Evolutionary conservation across 139 green algal species (phyloP), one percentile per base, ranked within the genome.

Genomic region (Chlorella sp.): DNA sequence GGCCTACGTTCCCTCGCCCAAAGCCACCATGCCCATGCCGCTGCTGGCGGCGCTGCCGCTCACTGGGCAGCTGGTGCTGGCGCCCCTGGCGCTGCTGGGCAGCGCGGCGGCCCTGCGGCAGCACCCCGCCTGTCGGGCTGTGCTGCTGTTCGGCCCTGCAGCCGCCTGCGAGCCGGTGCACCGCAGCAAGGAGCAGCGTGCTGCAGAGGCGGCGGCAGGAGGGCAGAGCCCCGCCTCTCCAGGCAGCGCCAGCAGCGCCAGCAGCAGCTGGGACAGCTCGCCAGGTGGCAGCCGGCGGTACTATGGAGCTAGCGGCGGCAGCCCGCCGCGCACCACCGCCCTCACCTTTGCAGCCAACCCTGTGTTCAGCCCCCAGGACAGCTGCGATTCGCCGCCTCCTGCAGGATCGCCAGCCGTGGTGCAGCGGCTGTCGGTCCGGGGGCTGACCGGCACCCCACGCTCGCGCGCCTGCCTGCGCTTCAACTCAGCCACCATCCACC

Each of bases 41-140:
- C 60, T 88, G 46, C 41, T 88, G 48, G 68, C 81, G 7, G 60
- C 73, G 1, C 54, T 88, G 41, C 72, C 58, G n/a, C 56, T 88
- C n/a, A 51, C 56, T 4, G 11, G n/a, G 9, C 24, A 41, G 44
- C 65, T 83, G 65, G n/a, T 72, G 58, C 67, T 89, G 51, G 54
- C 58, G 20, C 68, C 70, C 11, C 28, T 56, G n/a, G 81, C 80
- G 28, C 56, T 80, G n/a, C 69, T 56, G 38, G 36, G 36, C 26
- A 40, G 32, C 2, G 16, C 74, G n/a, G 44, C 58, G 11, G 70
- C 70, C 3, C 76, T 88, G n/a, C 64, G 46, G 43, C 43, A 80
- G 78, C 70, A 68, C 38, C 43, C 32, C 1, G 28, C 80, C 3
- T 24, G 64, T 16, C 84, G 76, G 1, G 84, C 84, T 2, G 64